Conservation (phyloP, 306 rosid genomes). For the Astragalus glycyphyllos region DNA sequence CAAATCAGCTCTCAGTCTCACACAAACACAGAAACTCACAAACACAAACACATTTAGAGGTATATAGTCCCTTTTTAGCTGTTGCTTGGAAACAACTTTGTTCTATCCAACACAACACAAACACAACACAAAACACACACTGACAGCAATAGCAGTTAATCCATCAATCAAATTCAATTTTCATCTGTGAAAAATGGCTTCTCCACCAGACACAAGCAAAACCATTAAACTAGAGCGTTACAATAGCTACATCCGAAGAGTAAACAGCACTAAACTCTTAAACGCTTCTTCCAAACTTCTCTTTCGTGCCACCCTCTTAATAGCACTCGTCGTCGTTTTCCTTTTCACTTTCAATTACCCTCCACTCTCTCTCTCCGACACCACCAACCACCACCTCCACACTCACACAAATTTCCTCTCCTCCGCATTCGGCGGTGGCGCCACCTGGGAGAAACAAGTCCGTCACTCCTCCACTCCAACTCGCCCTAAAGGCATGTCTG, state of each 20-base stretch:
- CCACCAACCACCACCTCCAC: slow-evolving; percentile 39
- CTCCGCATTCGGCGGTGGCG: slow-evolving; percentile 73
- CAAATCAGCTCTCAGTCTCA: slow-evolving; percentile 44
- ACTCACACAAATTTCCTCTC: slow-evolving; percentile 59
- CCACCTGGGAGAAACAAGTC: slow-evolving; percentile 84
- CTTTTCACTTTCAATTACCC: slow-evolving; percentile 86
- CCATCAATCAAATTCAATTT: background rate
- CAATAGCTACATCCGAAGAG: slow-evolving; percentile 81
- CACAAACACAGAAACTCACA: background rate
- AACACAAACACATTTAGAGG: slow-evolving; percentile 8
- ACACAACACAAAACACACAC: background rate
- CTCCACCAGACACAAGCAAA: slow-evolving; percentile 93
- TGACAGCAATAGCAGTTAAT: background rate
- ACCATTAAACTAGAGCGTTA: slow-evolving; percentile 85
- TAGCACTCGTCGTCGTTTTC: slow-evolving; percentile 71
- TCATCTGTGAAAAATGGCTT: slow-evolving; percentile 55
- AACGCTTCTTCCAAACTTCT: slow-evolving; percentile 90
- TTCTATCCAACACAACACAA: background rate
- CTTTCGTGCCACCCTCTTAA: slow-evolving; percentile 78
- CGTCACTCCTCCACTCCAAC: slow-evolving; percentile 78
- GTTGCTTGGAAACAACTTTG: background rate
- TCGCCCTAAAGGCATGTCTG: slow-evolving; percentile 72
- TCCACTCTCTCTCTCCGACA: slow-evolving; percentile 49
- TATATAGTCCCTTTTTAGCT: slow-evolving; percentile 14
- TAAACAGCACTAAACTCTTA: slow-evolving; percentile 84